Percentiles rank a stretch among this genome's conserved stretches.
Evolutionary conservation across 768 basidiomycete species (phyloP).

Genomic region (Leucosporidium creatinivorum): DNA sequence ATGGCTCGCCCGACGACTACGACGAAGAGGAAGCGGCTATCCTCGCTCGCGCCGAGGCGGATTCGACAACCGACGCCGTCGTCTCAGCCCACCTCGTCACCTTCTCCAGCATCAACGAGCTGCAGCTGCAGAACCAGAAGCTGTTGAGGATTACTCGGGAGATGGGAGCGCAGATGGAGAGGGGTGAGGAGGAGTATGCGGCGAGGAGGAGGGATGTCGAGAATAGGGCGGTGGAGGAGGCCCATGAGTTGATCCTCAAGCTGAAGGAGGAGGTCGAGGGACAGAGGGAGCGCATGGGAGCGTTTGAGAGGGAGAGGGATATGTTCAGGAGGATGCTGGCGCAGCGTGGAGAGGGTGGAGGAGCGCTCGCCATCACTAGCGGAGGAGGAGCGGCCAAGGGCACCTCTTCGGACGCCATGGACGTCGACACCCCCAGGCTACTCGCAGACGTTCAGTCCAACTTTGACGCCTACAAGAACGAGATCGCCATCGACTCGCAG

Average conservation of each 20-base stretch:
- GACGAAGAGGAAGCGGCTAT: constrained; percentile 55
- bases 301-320: constrained; percentile 80
- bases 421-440: constrained; percentile 48
- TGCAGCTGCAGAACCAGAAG: constrained; percentile 91
- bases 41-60: constrained; percentile 48
- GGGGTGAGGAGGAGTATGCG: constrained; percentile 54
- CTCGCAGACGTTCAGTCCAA: constrained; percentile 66
- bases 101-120: constrained; percentile 65
- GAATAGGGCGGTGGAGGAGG: constrained; percentile 70
- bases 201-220: constrained; percentile 30
- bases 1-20: constrained; percentile 42
- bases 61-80: constrained; percentile 52
- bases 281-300: constrained; percentile 69
- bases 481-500: constrained; percentile 70
- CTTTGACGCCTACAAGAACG: constrained; percentile 69
- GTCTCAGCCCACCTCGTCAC: constrained; percentile 83
- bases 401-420: constrained; percentile 7
- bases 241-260: constrained; percentile 74
- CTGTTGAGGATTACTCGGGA: constrained; percentile 74
- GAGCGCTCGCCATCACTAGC: constrained; percentile 37
- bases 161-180: constrained; percentile 74
- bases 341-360: constrained; percentile 48
- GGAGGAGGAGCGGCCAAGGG: constrained; percentile 36
- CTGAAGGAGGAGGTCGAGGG: constrained; percentile 69
- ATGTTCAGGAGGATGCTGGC: constrained; percentile 68